A percentile compares a stretch with the other conserved stretches of the same genome.
Conservation (phyloP, 1,284 basidiomycete species). For the Rhodotorula sp. region DNA sequence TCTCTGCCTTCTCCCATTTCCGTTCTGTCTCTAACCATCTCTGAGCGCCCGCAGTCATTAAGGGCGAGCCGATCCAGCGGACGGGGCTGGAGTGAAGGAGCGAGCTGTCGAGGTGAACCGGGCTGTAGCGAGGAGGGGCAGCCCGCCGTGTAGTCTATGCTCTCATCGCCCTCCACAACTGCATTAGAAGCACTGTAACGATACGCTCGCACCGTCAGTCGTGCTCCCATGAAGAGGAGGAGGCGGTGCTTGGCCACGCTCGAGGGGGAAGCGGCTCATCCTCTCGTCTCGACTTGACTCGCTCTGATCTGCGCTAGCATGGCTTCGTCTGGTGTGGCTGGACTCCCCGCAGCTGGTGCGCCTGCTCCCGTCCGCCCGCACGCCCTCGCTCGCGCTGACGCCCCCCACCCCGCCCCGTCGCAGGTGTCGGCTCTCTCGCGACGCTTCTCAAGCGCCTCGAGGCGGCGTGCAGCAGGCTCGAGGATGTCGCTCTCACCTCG, state of each 20-base stretch:
- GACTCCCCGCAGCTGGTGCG: conserved; percentile 24
- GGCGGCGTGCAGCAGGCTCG: conserved; percentile 90
- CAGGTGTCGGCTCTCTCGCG: conserved; percentile 34
- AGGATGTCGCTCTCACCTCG: conserved; percentile 74
- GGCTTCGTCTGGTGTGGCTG: conserved; percentile 23
- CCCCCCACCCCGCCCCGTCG: neutral
- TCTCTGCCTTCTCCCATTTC: too few relatives aligned
- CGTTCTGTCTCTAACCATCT: too few relatives aligned
- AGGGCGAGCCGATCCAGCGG: conserved; percentile 41
- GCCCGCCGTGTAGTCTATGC: neutral
- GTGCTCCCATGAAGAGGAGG: too few relatives aligned
- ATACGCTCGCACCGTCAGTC: neutral
- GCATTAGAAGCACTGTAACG: neutral
- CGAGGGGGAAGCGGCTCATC: neutral
- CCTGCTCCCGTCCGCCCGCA: too few relatives aligned
- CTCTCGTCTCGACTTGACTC: neutral
- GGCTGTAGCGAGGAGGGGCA: neutral
- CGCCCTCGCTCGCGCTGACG: neutral
- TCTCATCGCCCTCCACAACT: neutral
- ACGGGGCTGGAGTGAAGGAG: conserved; percentile 7
- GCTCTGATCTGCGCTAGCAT: neutral
- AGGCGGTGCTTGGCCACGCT: neutral
- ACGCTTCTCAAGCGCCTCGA: conserved; percentile 60
- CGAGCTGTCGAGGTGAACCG: too few relatives aligned
- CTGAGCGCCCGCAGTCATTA: conserved; percentile 28